phyloP scores from a whole-genome alignment of 1,284 basidiomycete genomes.

The Ustilago cynodontis region DNA sequence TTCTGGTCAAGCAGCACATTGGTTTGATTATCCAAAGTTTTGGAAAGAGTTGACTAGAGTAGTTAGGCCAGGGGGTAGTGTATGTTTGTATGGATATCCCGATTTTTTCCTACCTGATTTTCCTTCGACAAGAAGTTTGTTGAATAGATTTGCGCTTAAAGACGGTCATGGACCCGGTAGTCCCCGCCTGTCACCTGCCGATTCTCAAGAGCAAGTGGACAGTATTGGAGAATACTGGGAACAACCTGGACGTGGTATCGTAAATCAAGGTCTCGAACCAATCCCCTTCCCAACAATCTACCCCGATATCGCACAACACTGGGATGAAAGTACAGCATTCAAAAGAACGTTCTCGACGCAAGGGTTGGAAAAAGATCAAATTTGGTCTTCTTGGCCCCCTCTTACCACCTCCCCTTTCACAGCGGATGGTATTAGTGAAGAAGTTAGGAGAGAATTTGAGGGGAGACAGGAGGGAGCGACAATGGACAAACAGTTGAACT shows the following conservation, averaged over 20 bases:
- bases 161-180: constrained; percentile 15
- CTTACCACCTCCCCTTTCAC: constrained; percentile 13
- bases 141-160: constrained; percentile 75
- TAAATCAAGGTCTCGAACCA: constrained; percentile 79
- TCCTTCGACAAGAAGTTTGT: constrained; percentile 76
- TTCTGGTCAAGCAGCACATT: constrained; percentile 85
- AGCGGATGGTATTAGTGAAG: background rate
- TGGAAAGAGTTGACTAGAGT: constrained; percentile 80
- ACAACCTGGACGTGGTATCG: constrained; percentile 81
- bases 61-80: constrained; percentile 78
- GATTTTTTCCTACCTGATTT: constrained; percentile 79
- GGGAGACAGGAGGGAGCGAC: constrained; percentile 10
- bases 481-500: constrained; percentile 76
- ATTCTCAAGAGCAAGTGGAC: constrained; percentile 41
- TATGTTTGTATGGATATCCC: constrained; percentile 84
- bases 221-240: constrained; percentile 82
- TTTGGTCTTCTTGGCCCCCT: constrained; percentile 36
- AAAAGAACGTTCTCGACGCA: constrained; percentile 36
- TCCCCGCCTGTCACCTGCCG: background rate
- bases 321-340: constrained; percentile 23
- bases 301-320: constrained; percentile 70
- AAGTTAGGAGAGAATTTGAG: constrained; percentile 12
- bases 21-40: constrained; percentile 82
- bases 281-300: constrained; percentile 76
- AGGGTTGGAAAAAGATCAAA: constrained; percentile 19